These are phyloP conservation scores for Blastocystis sp. DNA, from an alignment of 352 stramenopile genomes.

Conservation along the genomic window DNA sequence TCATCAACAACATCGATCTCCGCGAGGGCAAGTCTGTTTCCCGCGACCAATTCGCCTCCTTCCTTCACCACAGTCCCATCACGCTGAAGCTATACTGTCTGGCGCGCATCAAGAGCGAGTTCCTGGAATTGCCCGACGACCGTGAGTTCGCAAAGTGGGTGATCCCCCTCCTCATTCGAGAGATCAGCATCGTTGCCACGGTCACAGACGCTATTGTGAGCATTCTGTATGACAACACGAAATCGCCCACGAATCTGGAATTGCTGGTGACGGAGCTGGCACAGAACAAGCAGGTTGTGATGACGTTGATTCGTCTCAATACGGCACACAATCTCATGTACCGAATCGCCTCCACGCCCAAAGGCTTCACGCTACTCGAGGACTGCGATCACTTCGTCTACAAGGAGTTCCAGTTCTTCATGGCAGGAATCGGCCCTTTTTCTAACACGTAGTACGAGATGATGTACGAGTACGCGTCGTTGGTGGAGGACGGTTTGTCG, in stretches of 20 bases:
- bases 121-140: neutral
- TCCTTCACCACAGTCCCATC: constrained; percentile 44
- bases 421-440: constrained; percentile 14
- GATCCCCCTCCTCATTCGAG: constrained; percentile 15
- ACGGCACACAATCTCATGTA: constrained; percentile 33
- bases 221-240: constrained; percentile 65
- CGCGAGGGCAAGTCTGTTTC: neutral
- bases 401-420: constrained; percentile 64
- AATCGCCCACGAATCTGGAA: neutral
- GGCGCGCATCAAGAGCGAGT: constrained; percentile 44
- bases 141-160: constrained; percentile 12
- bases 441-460: neutral
- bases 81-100: constrained; percentile 30
- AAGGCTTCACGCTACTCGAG: constrained; percentile 35
- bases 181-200: constrained; percentile 20
- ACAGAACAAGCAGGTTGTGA: constrained; percentile 6
- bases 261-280: neutral
- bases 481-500: constrained; percentile 34
- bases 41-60: constrained; percentile 17
- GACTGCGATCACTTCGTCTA: constrained; percentile 8
- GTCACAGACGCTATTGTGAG: constrained; percentile 14
- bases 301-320: constrained; percentile 27
- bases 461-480: constrained; percentile 44
- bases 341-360: constrained; percentile 2
- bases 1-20: constrained; percentile 37